Conservation (phyloP, 2,329 filamentous ascomycete species). For the Stemphylium beticola region DNA sequence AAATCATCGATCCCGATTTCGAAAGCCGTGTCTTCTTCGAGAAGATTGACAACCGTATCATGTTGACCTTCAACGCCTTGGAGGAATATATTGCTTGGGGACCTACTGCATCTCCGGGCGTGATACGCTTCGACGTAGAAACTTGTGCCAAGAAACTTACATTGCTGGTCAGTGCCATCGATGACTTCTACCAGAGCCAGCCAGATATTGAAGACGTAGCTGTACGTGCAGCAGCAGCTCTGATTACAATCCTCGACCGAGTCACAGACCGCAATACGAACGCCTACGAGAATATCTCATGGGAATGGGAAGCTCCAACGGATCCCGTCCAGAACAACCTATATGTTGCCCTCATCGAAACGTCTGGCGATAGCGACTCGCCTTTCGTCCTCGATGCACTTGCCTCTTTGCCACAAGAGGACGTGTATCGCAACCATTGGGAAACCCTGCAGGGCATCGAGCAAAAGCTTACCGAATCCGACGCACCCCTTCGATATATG, state of each 20-base stretch:
- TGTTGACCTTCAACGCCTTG: slow-evolving; percentile 36
- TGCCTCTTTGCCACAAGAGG: slow-evolving; percentile 35
- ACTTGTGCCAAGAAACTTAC: slow-evolving; percentile 41
- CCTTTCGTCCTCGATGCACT: slow-evolving; percentile 43
- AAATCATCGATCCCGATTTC: slow-evolving; percentile 41
- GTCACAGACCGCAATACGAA: slow-evolving; percentile 43
- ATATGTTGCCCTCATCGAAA: slow-evolving; percentile 40
- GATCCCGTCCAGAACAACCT: slow-evolving; percentile 41
- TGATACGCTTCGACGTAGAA: slow-evolving; percentile 33
- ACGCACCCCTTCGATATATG: slow-evolving; percentile 34
- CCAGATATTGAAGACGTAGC: slow-evolving; percentile 30
- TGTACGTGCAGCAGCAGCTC: slow-evolving; percentile 34
- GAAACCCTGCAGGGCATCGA: slow-evolving; percentile 35
- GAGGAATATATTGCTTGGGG: slow-evolving; percentile 41
- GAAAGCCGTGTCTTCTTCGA: slow-evolving; percentile 44
- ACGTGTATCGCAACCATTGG: slow-evolving; percentile 40
- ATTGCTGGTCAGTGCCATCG: slow-evolving; percentile 34
- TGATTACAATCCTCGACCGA: slow-evolving; percentile 42
- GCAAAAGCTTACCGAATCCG: slow-evolving; percentile 29
- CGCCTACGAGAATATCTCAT: slow-evolving; percentile 40
- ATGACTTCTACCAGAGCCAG: slow-evolving; percentile 36
- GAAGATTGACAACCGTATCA: slow-evolving; percentile 42
- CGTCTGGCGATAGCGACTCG: slow-evolving; percentile 15
- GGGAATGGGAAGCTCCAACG: slow-evolving; percentile 33
- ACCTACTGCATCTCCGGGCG: slow-evolving; percentile 30